phyloP scores from a whole-genome alignment of 352 stramenopile genomes.

The Phytophthora citricola region DNA sequence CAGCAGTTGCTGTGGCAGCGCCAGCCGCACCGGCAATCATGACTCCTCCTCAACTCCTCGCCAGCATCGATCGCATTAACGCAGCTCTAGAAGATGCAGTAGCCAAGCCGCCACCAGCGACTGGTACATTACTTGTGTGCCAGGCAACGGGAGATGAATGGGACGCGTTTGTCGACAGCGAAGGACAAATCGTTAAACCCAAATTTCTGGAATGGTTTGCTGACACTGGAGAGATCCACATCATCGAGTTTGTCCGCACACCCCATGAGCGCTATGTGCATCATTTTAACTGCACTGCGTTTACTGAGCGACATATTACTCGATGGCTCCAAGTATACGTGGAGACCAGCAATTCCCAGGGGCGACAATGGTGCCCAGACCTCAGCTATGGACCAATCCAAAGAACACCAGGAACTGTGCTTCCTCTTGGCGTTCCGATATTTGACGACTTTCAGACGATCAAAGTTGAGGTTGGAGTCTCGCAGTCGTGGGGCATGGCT shows the following conservation, averaged over 20 bases:
- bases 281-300: constrained; percentile 15
- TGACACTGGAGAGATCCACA: constrained; percentile 42
- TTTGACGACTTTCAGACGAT: constrained; percentile 1
- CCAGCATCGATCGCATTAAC: too few relatives aligned
- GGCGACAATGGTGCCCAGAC: constrained; percentile 35
- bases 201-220: constrained; percentile 54
- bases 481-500: too few relatives aligned
- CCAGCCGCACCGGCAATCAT: too few relatives aligned
- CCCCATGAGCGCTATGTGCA: constrained; percentile 28
- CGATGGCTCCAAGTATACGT: constrained; percentile 24
- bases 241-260: constrained; percentile 45
- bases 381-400: constrained; percentile 39
- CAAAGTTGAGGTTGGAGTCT: constrained; percentile 2
- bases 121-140: constrained; percentile 28
- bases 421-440: constrained; percentile 4
- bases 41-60: too few relatives aligned
- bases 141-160: constrained; percentile 46
- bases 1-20: too few relatives aligned
- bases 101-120: too few relatives aligned
- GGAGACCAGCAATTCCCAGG: constrained; percentile 36
- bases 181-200: constrained; percentile 34
- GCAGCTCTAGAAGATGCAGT: too few relatives aligned
- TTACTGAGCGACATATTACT: constrained; percentile 10
- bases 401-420: constrained; percentile 36
- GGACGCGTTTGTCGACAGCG: constrained; percentile 10